Base-by-base conservation (phyloP, 2,329 filamentous ascomycete genomes). In the Tolypocladium ophioglossoides region DNA sequence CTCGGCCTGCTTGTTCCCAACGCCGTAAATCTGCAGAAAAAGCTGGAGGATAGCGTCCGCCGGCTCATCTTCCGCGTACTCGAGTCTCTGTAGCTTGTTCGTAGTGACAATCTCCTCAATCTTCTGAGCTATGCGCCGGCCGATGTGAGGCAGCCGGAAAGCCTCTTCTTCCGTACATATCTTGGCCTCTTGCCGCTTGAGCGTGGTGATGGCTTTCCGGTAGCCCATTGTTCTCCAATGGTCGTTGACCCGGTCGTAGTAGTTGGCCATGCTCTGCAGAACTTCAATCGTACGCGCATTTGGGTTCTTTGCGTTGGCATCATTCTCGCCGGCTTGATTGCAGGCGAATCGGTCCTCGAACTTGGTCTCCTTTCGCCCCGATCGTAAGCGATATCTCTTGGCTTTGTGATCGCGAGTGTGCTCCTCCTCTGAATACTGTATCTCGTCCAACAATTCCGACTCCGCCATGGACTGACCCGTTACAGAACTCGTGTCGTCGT, bases 61-160 rank as follows among this genome's bases (percentile, higher is more conserved):
- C 0, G 86, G 81, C 49, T 95, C 86, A 3, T 76, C 70, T 53
- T 80, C 78, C 0, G 87, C 82, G 61, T 85, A 82, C 37, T 95
- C 86, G 0, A 96, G 77, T 39, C 86, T 79, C 44, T 79, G 79
- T 1, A 96, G 78, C 30, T 77, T 76, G 62, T 89, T 80, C 0
- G 89, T 96, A 40, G 77, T 76, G 2, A 83, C 88, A 46, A 96
- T 95, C 65, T 96, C 92, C 62, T 94, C 89, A 58, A 97, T 94
- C 68, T 96, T 96, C 30, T 80, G 75, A 0, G 91, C 91, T 1
- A 96, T 73, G 1, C 88, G 79, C 12, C 75, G 63, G 9, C 91
- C 91, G 38, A 96, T 83, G 55, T 78, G 79, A 1, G 83, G 82
- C 1, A 96, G 75, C 2, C 71, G 68, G 12, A 78, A 71, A 0